Percentiles rank a stretch among this genome's conserved stretches.
These are phyloP conservation scores for Metarhizium humberi DNA, from an alignment of 2,329 filamentous ascomycete genomes.

Conservation along the genomic window DNA sequence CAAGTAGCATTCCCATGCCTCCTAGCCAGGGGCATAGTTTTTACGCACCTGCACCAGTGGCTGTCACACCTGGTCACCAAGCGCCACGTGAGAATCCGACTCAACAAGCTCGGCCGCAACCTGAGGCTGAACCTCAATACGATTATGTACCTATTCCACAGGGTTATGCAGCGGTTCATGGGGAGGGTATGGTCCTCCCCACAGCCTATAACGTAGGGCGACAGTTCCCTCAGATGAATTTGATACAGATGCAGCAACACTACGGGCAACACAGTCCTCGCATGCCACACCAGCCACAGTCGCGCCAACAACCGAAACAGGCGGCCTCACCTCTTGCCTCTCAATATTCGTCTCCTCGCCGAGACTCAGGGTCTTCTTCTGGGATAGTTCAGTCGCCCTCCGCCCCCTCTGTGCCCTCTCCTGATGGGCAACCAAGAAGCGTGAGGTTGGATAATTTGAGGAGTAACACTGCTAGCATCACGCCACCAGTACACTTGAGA, in stretches of 20 bases:
- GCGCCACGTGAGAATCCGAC: not conserved
- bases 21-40: not conserved
- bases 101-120: not conserved
- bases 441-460: not conserved
- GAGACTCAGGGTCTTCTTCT: slow-evolving; percentile 3
- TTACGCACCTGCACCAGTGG: not conserved
- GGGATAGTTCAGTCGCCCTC: slow-evolving; percentile 2
- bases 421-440: not conserved
- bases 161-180: slow-evolving; percentile 26
- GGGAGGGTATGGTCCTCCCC: slow-evolving; percentile 22
- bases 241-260: slow-evolving; percentile 8
- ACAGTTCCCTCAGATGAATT: not conserved
- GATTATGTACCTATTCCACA: slow-evolving; percentile 27
- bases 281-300: slow-evolving; percentile 7
- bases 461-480: not conserved
- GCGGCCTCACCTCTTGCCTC: slow-evolving; percentile 2
- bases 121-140: slow-evolving; percentile 23
- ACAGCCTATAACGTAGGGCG: slow-evolving; percentile 17
- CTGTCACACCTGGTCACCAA: not conserved
- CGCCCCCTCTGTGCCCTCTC: not conserved
- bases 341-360: not conserved
- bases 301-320: slow-evolving; percentile 5
- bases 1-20: not conserved
- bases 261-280: not conserved
- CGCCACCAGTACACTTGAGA: not conserved